Base-by-base conservation (phyloP, 2,329 filamentous ascomycete genomes). In the Monosporascus sp. region DNA sequence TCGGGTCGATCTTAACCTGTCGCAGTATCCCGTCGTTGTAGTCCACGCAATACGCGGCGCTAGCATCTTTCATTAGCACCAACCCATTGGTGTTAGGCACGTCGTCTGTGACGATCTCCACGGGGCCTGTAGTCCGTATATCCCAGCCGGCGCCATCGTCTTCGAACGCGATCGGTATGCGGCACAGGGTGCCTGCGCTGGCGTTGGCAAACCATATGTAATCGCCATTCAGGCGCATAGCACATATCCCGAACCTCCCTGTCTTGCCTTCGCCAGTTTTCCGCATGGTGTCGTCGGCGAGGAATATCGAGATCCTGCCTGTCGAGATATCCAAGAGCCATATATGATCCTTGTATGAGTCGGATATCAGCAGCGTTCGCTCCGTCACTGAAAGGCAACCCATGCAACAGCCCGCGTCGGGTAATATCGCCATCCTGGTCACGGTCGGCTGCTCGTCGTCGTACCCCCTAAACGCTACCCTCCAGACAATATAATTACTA, bases 181-280 rank as follows among this genome's bases (percentile, higher is more conserved):
- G 64, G 53, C 60, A 57, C 36, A 69, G 24, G n/a, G 25, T 58
- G 50, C 66, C 66, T 14, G 48, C 54, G 48, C 65, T 63, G n/a
- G 60, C 66, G 41, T 69, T 69, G 11, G 64, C 66, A 54, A 66
- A 69, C 54, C 63, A 67, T 5, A 67, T 36, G 50, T 50, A 64
- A 27, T 57, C 48, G 11, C 54, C 60, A 35, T 58, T 54, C 25
- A 69, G 22, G 20, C 61, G 57, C 5, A 67, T 38, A 6, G 62
- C 60, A 54, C 67, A 68, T 7, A 69, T 52, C 22, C 66, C 66
- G 35, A 65, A 67, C 53, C 57, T 61, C 49, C 31, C 31, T 35
- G 31, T 35, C 31, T 60, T 57, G 3, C 62, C 65, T 1, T 55
- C 58, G 5, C 48, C 36, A 7, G 56, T 54, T 3, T 50, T 45